Evolutionary conservation across 768 basidiomycete genomes (phyloP).

Genomic region (Suillus brevipes): DNA sequence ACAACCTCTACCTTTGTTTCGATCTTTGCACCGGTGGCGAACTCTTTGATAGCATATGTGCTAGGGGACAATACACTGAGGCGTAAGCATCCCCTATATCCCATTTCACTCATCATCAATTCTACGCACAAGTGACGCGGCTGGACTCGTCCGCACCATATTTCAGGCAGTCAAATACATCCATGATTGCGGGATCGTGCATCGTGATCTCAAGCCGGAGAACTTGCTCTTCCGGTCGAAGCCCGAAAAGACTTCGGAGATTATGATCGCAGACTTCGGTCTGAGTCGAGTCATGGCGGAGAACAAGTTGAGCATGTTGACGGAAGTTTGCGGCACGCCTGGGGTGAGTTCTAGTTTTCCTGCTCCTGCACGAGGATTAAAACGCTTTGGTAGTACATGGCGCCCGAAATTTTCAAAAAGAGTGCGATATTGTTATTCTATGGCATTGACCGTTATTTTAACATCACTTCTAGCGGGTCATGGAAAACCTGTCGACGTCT

Average conservation of each 20-base stretch:
- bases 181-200: conserved; percentile 89
- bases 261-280: conserved; percentile 98
- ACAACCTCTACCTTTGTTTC: conserved; percentile 93
- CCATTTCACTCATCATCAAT: conserved; percentile 20
- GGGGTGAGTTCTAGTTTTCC: conserved; percentile 50
- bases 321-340: conserved; percentile 95
- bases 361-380: conserved; percentile 9
- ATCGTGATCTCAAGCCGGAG: conserved; percentile 96
- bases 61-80: conserved; percentile 96
- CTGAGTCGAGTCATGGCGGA: conserved; percentile 89
- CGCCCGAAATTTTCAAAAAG: conserved; percentile 95
- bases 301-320: conserved; percentile 81
- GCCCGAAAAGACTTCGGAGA: conserved; percentile 81
- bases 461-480: conserved; percentile 65
- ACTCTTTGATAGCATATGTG: conserved; percentile 98
- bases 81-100: conserved; percentile 49
- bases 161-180: conserved; percentile 88
- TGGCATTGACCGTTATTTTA: conserved; percentile 4
- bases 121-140: conserved; percentile 70
- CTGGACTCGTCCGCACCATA: conserved; percentile 83
- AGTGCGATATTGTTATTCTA: conserved; percentile 44
- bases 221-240: conserved; percentile 92
- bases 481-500: conserved; percentile 90
- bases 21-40: conserved; percentile 98
- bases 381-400: conserved; percentile 66